phyloP scores from a whole-genome alignment of 352 stramenopile genomes.

The Pythium phragmiticola region DNA sequence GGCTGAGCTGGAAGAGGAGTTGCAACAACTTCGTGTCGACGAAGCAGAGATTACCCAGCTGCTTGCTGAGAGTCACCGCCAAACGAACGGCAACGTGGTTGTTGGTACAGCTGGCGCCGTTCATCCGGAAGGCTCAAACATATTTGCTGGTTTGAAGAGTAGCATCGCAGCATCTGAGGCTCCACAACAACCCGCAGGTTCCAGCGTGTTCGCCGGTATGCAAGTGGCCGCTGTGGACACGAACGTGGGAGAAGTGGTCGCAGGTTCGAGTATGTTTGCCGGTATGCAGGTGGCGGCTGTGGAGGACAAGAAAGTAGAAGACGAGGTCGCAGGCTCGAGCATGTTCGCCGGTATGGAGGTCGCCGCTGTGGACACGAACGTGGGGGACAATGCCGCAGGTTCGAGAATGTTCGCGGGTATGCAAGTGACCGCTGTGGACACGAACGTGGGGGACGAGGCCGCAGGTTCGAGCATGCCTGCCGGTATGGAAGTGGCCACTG shows the following conservation, averaged over 20 bases:
- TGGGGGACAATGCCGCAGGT: neutral
- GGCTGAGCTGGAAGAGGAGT: constrained; percentile 58
- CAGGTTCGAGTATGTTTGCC: constrained; percentile 17
- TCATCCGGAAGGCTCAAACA: neutral
- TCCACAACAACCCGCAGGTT: neutral
- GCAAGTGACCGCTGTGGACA: constrained; percentile 6
- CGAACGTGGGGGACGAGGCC: neutral
- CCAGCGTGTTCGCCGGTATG: constrained; percentile 25
- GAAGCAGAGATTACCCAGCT: constrained; percentile 45
- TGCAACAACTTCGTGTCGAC: constrained; percentile 51
- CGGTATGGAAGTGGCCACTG: constrained; percentile 13
- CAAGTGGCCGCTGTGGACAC: constrained; percentile 5
- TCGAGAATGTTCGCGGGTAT: constrained; percentile 25
- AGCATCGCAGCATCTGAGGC: neutral
- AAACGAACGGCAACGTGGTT: neutral
- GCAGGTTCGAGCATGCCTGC: constrained; percentile 13
- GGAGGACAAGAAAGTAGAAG: neutral
- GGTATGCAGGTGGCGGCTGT: constrained; percentile 15
- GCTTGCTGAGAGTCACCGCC: constrained; percentile 28
- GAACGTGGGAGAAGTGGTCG: neutral
- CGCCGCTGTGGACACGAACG: neutral
- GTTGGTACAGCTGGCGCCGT: neutral
- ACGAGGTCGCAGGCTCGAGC: neutral
- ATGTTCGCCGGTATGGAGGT: constrained; percentile 29
- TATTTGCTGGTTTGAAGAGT: constrained; percentile 21